phyloP scores from a whole-genome alignment of 495 filamentous ascomycete species.

The Articulospora tetracladia region DNA sequence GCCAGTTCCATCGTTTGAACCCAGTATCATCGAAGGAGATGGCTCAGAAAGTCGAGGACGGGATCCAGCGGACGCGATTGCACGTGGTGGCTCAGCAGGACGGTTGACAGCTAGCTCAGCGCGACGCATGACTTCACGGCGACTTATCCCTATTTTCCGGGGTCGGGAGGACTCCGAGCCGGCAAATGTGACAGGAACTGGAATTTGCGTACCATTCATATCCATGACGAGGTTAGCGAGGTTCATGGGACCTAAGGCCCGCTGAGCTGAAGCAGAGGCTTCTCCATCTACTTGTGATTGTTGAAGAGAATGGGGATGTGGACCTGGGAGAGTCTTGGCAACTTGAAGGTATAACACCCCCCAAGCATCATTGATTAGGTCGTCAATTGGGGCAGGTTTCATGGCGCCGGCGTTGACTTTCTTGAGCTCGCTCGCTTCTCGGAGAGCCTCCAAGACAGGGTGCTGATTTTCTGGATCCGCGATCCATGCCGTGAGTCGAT shows the following conservation, averaged over 20 bases:
- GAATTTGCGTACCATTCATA: conserved; percentile 26
- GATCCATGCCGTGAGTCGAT: conserved; percentile 46
- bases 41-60: conserved; percentile 28
- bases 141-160: conserved; percentile 50
- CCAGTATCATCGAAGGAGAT: conserved; percentile 21
- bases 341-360: conserved; percentile 66
- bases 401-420: conserved; percentile 81
- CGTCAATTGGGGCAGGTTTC: conserved; percentile 81
- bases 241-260: conserved; percentile 38
- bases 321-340: conserved; percentile 34
- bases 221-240: conserved; percentile 48
- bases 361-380: conserved; percentile 85
- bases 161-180: conserved; percentile 35
- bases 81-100: conserved; percentile 22
- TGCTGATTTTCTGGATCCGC: conserved; percentile 32
- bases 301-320: conserved; percentile 12
- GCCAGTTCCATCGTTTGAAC: conserved; percentile 12
- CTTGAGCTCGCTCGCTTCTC: conserved; percentile 86
- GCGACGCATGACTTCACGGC: conserved; percentile 58
- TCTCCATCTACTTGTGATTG: conserved; percentile 26
- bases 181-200: conserved; percentile 19
- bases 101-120: conserved; percentile 53
- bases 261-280: conserved; percentile 4
- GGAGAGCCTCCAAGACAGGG: conserved; percentile 63
- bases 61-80: conserved; percentile 36